phyloP scores from a whole-genome alignment of 78 protist genomes.

The Pigoraptor vietnamica region DNA sequence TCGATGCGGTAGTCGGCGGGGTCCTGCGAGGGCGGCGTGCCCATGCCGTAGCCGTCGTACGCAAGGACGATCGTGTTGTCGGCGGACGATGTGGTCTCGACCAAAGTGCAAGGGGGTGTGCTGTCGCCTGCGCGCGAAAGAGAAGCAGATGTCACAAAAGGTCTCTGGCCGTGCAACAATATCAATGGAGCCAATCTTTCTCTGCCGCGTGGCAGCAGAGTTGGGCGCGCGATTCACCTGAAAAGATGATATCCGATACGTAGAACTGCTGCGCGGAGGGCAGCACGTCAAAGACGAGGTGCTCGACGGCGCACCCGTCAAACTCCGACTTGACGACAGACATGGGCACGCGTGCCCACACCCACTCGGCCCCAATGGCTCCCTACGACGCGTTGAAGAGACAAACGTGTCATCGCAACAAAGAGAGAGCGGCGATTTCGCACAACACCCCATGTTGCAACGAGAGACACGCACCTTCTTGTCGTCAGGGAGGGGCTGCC shows the following conservation, averaged over 20 bases:
- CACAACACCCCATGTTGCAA: not conserved
- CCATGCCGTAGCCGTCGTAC: not conserved
- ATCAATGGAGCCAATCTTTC: too few relatives aligned
- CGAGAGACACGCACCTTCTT: not conserved
- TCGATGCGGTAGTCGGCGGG: not conserved
- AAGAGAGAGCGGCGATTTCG: too few relatives aligned
- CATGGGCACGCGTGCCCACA: not conserved
- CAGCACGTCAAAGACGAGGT: not conserved
- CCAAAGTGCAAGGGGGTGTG: not conserved
- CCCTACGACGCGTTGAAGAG: not conserved
- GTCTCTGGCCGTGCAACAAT: too few relatives aligned
- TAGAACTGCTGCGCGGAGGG: not conserved
- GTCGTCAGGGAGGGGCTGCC: not conserved
- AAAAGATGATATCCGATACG: not conserved
- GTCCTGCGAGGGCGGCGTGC: not conserved
- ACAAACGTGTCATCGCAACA: too few relatives aligned
- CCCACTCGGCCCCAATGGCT: not conserved
- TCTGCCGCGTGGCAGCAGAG: too few relatives aligned
- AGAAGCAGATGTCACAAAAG: too few relatives aligned
- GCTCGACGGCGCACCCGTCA: not conserved
- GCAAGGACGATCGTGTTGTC: not conserved
- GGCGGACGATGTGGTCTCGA: not conserved
- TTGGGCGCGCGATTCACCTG: not conserved
- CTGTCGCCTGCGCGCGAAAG: not conserved
- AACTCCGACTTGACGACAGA: not conserved